Percentiles rank a stretch among this genome's conserved stretches.
Evolutionary conservation across 768 basidiomycete species (phyloP).

Genomic region (Nevesoporus exiguus): DNA sequence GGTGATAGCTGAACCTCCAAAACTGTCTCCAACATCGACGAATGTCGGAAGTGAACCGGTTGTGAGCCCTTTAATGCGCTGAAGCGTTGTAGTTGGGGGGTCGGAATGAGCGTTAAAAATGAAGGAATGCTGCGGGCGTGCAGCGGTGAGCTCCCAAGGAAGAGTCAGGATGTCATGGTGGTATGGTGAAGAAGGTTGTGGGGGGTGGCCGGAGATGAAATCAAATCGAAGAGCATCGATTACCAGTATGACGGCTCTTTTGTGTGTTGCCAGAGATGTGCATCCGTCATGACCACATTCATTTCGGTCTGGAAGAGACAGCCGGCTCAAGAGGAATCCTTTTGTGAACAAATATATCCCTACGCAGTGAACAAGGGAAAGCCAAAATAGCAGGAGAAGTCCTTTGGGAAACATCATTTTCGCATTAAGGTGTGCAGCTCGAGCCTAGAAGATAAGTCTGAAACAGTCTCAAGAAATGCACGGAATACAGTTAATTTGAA

Average conservation of each 20-base stretch:
- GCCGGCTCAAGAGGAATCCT: constrained; percentile 86
- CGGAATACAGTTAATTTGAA: background rate
- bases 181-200: constrained; percentile 53
- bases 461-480: background rate
- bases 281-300: constrained; percentile 56
- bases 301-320: constrained; percentile 28
- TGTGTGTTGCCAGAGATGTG: constrained; percentile 54
- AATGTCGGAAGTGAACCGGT: constrained; percentile 96
- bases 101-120: constrained; percentile 89
- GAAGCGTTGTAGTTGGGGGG: constrained; percentile 92
- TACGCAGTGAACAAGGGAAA: constrained; percentile 64
- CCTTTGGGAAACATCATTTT: constrained; percentile 18
- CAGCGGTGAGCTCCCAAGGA: constrained; percentile 65
- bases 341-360: constrained; percentile 88
- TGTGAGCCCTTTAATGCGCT: constrained; percentile 91
- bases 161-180: constrained; percentile 83
- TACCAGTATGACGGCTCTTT: constrained; percentile 77
- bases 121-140: constrained; percentile 69
- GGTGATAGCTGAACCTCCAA: constrained; percentile 78
- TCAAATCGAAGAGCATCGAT: constrained; percentile 95
- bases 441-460: background rate
- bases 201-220: constrained; percentile 73
- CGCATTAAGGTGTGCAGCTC: constrained; percentile 3
- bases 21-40: constrained; percentile 89
- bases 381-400: constrained; percentile 45